These are phyloP conservation scores for Wickerhamomyces chaumierensis DNA, from an alignment of 805 yeast genomes.

Conservation along the genomic window DNA sequence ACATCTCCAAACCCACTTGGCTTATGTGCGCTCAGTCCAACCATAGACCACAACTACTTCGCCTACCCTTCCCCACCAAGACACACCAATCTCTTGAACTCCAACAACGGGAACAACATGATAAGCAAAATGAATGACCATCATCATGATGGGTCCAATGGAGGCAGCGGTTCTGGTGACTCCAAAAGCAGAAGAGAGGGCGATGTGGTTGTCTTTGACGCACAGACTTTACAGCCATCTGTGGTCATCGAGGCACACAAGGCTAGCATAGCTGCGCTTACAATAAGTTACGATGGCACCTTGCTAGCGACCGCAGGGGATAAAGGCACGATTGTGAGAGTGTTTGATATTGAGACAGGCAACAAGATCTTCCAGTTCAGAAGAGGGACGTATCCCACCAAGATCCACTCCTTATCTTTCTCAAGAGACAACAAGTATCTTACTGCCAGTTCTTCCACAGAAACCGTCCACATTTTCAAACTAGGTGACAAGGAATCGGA, in stretches of 20 bases:
- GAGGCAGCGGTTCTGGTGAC: constrained; percentile 26
- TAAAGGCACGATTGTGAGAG: constrained; percentile 69
- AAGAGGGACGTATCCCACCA: constrained; percentile 77
- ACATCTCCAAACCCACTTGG: constrained; percentile 39
- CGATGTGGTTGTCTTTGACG: constrained; percentile 57
- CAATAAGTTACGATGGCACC: constrained; percentile 54
- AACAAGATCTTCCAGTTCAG: constrained; percentile 56
- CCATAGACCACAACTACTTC: constrained; percentile 37
- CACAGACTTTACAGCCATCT: constrained; percentile 48
- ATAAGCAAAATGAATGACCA: constrained; percentile 1
- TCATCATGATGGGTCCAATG: constrained; percentile 11
- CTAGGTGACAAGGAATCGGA: constrained; percentile 28
- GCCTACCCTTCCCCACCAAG: constrained; percentile 76
- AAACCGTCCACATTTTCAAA: constrained; percentile 86
- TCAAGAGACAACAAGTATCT: constrained; percentile 58
- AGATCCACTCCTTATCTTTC: constrained; percentile 66
- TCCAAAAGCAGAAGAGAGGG: constrained; percentile 34
- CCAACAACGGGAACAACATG: constrained; percentile 1
- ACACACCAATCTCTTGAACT: constrained; percentile 15
- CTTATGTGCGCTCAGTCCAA: constrained; percentile 49
- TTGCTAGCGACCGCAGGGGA: constrained; percentile 65
- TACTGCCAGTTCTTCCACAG: constrained; percentile 81
- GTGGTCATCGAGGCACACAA: constrained; percentile 69
- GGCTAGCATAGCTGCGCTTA: constrained; percentile 50
- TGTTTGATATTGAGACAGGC: constrained; percentile 55